Conservation (phyloP, 495 filamentous ascomycete genomes). For the Amphirosellinia nigrospora region DNA sequence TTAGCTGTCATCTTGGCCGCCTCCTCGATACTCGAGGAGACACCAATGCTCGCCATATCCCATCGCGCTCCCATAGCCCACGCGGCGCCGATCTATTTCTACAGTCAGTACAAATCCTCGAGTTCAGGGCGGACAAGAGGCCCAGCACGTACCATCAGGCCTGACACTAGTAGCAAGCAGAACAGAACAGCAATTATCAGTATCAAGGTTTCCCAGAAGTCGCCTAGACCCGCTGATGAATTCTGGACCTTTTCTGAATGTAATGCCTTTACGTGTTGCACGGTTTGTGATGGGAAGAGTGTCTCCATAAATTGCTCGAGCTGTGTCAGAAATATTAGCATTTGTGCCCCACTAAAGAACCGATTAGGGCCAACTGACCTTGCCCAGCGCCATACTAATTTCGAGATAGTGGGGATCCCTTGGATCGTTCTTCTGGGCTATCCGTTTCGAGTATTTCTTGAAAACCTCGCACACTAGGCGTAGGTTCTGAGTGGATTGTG, state of each 20-base stretch:
- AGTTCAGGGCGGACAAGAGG: neutral
- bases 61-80: constrained; percentile 69
- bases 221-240: constrained; percentile 33
- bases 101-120: constrained; percentile 20
- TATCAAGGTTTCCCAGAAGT: constrained; percentile 44
- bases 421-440: constrained; percentile 94
- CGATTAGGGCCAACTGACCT: constrained; percentile 60
- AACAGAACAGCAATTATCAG: constrained; percentile 43
- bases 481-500: constrained; percentile 89
- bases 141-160: constrained; percentile 51
- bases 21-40: constrained; percentile 35
- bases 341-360: neutral
- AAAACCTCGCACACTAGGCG: constrained; percentile 79
- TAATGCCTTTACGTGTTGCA: constrained; percentile 48
- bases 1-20: constrained; percentile 33
- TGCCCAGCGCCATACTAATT: constrained; percentile 88
- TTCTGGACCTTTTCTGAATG: constrained; percentile 37
- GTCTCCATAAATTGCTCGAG: constrained; percentile 97
- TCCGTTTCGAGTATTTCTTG: constrained; percentile 73
- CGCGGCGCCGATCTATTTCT: constrained; percentile 65
- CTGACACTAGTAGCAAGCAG: constrained; percentile 46
- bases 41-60: constrained; percentile 51
- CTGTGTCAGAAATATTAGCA: constrained; percentile 50
- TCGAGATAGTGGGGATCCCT: constrained; percentile 92
- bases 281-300: constrained; percentile 78